These are phyloP conservation scores for Melampsora larici-populina DNA, from an alignment of 1,284 basidiomycete genomes.

Conservation along the genomic window DNA sequence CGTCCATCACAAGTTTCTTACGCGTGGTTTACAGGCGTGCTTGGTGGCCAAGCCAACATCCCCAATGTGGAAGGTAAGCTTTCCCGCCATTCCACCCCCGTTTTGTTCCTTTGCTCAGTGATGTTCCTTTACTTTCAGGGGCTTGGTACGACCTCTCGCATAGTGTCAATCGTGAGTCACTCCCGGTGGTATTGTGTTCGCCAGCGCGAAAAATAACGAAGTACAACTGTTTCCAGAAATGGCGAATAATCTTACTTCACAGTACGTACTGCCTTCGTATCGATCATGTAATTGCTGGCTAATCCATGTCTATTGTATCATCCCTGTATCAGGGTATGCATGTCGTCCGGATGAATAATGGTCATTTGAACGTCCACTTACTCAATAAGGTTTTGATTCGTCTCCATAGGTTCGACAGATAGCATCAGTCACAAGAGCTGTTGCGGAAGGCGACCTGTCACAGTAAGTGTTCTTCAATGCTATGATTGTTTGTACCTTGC, in stretches of 20 bases:
- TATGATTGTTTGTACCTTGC: neutral
- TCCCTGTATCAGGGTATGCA: slow-evolving; percentile 1
- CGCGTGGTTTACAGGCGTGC: slow-evolving; percentile 51
- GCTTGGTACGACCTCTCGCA: slow-evolving; percentile 43
- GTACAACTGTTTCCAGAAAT: slow-evolving; percentile 16
- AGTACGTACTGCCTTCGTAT: neutral
- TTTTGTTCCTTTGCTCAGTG: neutral
- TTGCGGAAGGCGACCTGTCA: slow-evolving; percentile 86
- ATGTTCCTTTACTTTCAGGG: neutral
- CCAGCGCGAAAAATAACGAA: neutral
- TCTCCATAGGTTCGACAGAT: slow-evolving; percentile 33
- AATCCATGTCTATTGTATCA: neutral
- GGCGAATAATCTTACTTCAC: slow-evolving; percentile 43
- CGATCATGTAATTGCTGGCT: neutral
- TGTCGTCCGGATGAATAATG: slow-evolving; percentile 1
- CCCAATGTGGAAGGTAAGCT: slow-evolving; percentile 54
- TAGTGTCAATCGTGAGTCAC: slow-evolving; percentile 39
- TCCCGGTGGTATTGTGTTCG: neutral
- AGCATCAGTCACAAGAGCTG: slow-evolving; percentile 59
- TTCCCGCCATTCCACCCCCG: neutral
- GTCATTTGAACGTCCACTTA: neutral
- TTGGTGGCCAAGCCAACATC: slow-evolving; percentile 72
- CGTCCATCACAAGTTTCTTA: neutral
- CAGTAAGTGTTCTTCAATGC: slow-evolving; percentile 69
- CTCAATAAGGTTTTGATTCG: neutral